Percentiles rank a stretch among this genome's conserved stretches.
phyloP scores from a whole-genome alignment of 768 basidiomycete species.

The Amanita muscaria region DNA sequence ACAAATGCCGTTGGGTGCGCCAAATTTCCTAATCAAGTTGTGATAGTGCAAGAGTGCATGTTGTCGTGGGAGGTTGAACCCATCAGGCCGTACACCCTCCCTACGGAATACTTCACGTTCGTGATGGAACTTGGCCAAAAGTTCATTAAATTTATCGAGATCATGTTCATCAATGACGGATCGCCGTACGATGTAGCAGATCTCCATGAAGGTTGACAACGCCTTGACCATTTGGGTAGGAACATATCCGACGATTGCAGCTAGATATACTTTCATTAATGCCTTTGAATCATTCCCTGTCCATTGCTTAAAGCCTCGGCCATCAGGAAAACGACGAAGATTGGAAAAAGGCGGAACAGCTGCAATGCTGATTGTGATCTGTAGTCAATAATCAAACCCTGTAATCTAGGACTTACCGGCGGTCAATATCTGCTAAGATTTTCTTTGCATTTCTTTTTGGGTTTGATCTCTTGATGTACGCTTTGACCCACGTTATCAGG shows the following conservation, averaged over 20 bases:
- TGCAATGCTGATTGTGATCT: conserved; percentile 7
- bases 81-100: conserved; percentile 8
- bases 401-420: background rate
- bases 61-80: conserved; percentile 23
- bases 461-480: conserved; percentile 12
- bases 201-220: conserved; percentile 19
- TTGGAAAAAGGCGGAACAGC: conserved; percentile 20
- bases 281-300: conserved; percentile 30
- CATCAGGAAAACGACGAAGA: conserved; percentile 21
- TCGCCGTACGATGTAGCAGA: conserved; percentile 21
- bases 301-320: conserved; percentile 28
- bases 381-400: background rate
- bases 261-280: conserved; percentile 28
- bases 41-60: conserved; percentile 25
- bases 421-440: background rate
- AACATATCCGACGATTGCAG: conserved; percentile 21
- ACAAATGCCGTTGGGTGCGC: conserved; percentile 27
- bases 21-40: conserved; percentile 17
- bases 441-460: conserved; percentile 14
- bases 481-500: conserved; percentile 23
- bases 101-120: conserved; percentile 14
- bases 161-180: conserved; percentile 13
- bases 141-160: conserved; percentile 13
- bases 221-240: conserved; percentile 17
- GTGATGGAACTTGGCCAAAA: conserved; percentile 15